Percentiles rank a stretch among this genome's conserved stretches.
Evolutionary conservation across 257 asterid species (phyloP).

Genomic region (Misopates orontium): DNA sequence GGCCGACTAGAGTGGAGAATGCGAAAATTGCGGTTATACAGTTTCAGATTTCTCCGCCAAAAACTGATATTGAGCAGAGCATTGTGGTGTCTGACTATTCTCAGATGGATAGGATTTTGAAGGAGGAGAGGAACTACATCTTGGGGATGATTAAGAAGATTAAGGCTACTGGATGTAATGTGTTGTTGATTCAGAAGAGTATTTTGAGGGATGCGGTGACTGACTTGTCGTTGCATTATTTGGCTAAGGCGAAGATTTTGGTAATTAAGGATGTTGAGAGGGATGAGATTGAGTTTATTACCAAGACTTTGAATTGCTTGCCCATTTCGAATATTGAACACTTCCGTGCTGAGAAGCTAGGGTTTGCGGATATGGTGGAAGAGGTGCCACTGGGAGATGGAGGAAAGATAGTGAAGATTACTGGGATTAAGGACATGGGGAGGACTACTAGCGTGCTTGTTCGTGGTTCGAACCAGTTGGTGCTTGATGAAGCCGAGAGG

Average conservation of each 20-base stretch:
- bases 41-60: conserved; percentile 96
- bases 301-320: conserved; percentile 95
- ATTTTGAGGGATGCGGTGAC: conserved; percentile 98
- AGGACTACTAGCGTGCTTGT: conserved; percentile 90
- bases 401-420: conserved; percentile 88
- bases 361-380: conserved; percentile 86
- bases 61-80: conserved; percentile 96
- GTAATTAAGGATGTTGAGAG: conserved; percentile 96
- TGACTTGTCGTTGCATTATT: conserved; percentile 86
- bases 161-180: conserved; percentile 89
- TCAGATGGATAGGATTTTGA: conserved; percentile 97
- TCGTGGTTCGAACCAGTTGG: conserved; percentile 92
- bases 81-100: conserved; percentile 95
- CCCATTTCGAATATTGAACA: conserved; percentile 96
- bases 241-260: conserved; percentile 90
- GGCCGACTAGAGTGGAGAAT: conserved; percentile 79
- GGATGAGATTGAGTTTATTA: conserved; percentile 96
- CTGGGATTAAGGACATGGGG: conserved; percentile 95
- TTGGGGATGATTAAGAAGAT: conserved; percentile 96
- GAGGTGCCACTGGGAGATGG: conserved; percentile 96
- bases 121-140: conserved; percentile 95
- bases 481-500: conserved; percentile 97
- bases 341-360: conserved; percentile 84
- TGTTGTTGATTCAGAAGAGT: conserved; percentile 95
- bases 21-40: conserved; percentile 95